Evolutionary conservation across 176 grass and related monocot species (phyloP), one percentile per base, ranked within the genome.

Genomic region (Puccinellia tenuiflora): DNA sequence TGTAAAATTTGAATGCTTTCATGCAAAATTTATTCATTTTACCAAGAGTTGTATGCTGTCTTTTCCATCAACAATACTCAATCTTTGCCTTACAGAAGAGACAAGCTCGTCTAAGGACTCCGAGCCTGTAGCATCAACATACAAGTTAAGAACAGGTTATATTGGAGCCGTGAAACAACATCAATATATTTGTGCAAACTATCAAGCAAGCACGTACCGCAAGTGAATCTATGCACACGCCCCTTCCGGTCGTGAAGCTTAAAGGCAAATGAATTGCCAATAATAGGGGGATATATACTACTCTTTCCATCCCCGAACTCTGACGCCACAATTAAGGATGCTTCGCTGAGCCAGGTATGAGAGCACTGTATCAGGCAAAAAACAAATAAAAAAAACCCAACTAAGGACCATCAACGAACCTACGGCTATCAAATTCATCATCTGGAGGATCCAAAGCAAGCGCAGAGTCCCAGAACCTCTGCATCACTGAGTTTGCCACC

Each of bases 401-500:
- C 24, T 14, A 75, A 84, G 73, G 84, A 54, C 26, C 71, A 62
- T 46, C 56, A 66, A 75, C 82, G 5, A 70, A 96, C 96, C 96
- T 99, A 70, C 80, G 91, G 22, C 73, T 96, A 75, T 96, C 96
- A 56, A 85, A 83, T 78, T 94, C 96, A 20, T 93, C 90, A 67
- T 96, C 93, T 75, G 89, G 85, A 81, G 91, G 86, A 35, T 99
- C 96, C 80, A 96, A 89, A 88, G 93, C 89, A 93, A 99, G 91
- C 59, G 96, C 84, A 77, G 96, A 99, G 68, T 99, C 96, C 96
- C 96, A 96, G 73, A 99, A 99, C 81, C 92, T 94, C 52, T 99
- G 93, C 93, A 96, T 90, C 81, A 96, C 87, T 54, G 96, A 92
- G 83, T 94, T 99, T 81, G 93, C 93, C 16, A 93, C 89, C 61